These are phyloP conservation scores for Krasilnikovozyma curviuscula DNA, from an alignment of 768 basidiomycete genomes.

Conservation along the genomic window DNA sequence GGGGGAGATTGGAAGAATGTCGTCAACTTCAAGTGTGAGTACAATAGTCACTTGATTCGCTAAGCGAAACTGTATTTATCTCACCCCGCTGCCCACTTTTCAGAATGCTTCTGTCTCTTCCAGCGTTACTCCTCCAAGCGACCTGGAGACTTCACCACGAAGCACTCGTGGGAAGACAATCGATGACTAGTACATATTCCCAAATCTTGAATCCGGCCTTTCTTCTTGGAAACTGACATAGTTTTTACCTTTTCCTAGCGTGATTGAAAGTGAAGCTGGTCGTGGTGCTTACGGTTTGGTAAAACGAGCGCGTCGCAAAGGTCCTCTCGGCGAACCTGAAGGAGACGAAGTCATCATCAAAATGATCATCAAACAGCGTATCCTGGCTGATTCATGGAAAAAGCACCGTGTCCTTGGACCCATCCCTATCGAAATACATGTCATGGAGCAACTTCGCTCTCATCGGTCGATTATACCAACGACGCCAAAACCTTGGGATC, in stretches of 20 bases:
- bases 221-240: constrained; percentile 9
- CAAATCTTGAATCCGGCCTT: not conserved
- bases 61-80: not conserved
- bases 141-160: not conserved
- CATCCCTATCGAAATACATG: constrained; percentile 74
- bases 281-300: constrained; percentile 46
- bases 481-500: constrained; percentile 59
- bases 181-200: constrained; percentile 6
- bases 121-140: constrained; percentile 4
- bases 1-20: no score
- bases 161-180: constrained; percentile 4
- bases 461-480: constrained; percentile 41
- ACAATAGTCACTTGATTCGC: not conserved
- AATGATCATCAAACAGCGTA: constrained; percentile 94
- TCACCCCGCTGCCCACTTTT: not conserved
- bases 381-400: constrained; percentile 98
- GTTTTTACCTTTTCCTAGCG: constrained; percentile 21
- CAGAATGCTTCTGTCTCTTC: constrained; percentile 3
- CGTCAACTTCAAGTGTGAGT: constrained; percentile 2
- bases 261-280: constrained; percentile 9
- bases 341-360: constrained; percentile 90
- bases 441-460: constrained; percentile 28
- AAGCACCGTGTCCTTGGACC: constrained; percentile 80
- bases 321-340: constrained; percentile 43
- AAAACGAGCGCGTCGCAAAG: constrained; percentile 65